A percentile compares a stretch with the other conserved stretches of the same genome.
Conservation (phyloP, 148 eudicot species). For the Silene conica region DNA sequence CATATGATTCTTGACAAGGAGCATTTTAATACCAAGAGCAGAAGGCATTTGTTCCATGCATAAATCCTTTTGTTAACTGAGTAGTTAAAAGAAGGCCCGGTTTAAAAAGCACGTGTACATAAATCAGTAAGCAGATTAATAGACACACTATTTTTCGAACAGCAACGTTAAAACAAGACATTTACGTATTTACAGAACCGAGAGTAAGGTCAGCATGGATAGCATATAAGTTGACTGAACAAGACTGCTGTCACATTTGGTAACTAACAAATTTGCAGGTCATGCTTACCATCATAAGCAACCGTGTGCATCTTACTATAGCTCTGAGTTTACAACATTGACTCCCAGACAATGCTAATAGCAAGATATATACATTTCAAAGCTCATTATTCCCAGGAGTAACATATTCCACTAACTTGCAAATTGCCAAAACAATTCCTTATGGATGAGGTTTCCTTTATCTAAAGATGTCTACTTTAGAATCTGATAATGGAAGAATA, state of each 20-base stretch:
- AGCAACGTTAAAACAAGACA: background rate
- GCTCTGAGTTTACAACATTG: background rate
- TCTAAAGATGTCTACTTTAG: conserved; percentile 22
- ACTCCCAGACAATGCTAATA: background rate
- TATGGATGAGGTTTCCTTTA: conserved; percentile 7
- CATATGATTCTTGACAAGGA: background rate
- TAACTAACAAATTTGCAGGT: background rate
- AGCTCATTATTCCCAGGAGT: background rate
- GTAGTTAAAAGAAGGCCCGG: background rate
- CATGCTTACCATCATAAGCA: background rate
- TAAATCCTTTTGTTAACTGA: background rate
- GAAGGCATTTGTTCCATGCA: background rate
- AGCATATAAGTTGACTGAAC: background rate
- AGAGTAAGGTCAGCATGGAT: too few relatives aligned
- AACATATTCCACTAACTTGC: conserved; percentile 1
- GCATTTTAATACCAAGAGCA: conserved; percentile 3
- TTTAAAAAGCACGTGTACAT: background rate
- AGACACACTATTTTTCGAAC: background rate
- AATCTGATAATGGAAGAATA: conserved; percentile 18
- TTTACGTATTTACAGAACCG: background rate
- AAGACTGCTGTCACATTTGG: background rate
- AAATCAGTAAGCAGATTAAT: background rate
- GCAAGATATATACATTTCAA: conserved; percentile 5
- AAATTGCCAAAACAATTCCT: background rate
- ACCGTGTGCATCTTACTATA: background rate